These are phyloP conservation scores for Gigaspora rosea DNA, from an alignment of 192 early-diverging fungal genomes.

Conservation along the genomic window DNA sequence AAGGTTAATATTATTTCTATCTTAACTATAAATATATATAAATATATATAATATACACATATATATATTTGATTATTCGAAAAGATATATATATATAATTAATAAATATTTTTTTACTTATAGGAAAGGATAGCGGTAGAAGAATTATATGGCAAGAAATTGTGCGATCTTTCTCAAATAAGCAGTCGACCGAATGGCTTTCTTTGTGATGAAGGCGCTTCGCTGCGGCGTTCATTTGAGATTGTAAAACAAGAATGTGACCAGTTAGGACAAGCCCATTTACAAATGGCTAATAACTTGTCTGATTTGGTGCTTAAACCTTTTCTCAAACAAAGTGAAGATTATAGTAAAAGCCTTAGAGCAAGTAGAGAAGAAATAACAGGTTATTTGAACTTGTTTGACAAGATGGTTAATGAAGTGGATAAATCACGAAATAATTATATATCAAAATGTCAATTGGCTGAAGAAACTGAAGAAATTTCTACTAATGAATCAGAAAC, in stretches of 20 bases:
- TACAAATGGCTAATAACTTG: constrained; percentile 44
- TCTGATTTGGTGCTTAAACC: constrained; percentile 50
- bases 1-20: constrained; percentile 51
- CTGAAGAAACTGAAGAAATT: constrained; percentile 62
- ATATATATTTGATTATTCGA: constrained; percentile 29
- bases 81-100: constrained; percentile 25
- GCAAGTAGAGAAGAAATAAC: constrained; percentile 51
- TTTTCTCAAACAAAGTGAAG: constrained; percentile 45
- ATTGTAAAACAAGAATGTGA: constrained; percentile 49
- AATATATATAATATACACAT: constrained; percentile 39
- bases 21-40: constrained; percentile 8
- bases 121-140: constrained; percentile 28
- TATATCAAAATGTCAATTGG: constrained; percentile 56
- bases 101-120: not conserved
- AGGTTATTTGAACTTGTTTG: constrained; percentile 51
- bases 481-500: constrained; percentile 41
- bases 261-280: constrained; percentile 47
- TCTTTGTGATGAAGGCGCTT: constrained; percentile 56
- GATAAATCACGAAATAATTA: constrained; percentile 48
- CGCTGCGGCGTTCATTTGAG: constrained; percentile 50
- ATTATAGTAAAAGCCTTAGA: constrained; percentile 40
- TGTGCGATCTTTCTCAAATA: constrained; percentile 35
- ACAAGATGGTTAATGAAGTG: constrained; percentile 46
- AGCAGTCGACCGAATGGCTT: constrained; percentile 47
- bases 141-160: constrained; percentile 29